Evolutionary conservation across 2,329 filamentous ascomycete genomes (phyloP).

Genomic region (Fusarium sp.): DNA sequence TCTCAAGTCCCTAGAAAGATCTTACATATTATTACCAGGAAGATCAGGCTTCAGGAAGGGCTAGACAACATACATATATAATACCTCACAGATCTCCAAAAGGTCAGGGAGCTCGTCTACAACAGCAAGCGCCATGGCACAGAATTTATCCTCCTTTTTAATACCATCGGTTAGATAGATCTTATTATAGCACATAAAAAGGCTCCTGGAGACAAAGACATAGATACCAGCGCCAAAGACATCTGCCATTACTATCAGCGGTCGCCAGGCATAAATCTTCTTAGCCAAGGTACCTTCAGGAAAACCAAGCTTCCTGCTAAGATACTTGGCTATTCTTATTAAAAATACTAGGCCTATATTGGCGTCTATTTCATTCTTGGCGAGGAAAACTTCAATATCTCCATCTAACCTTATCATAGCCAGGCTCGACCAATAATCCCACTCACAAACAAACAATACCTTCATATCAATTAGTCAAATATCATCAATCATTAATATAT

Average conservation of each 20-base stretch:
- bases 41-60: not conserved
- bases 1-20: not conserved
- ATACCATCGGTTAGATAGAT: not conserved
- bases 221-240: not conserved
- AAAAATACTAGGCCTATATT: not conserved
- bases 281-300: not conserved
- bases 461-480: not conserved
- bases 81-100: not conserved
- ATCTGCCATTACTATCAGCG: not conserved
- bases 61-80: not conserved
- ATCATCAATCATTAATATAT: not conserved
- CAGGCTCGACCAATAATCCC: not conserved
- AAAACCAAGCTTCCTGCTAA: not conserved
- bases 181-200: not conserved
- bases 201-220: not conserved
- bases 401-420: not conserved
- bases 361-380: not conserved
- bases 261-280: conserved; percentile 5
- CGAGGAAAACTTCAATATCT: not conserved
- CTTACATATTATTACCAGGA: not conserved
- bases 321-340: not conserved
- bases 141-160: not conserved
- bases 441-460: not conserved
- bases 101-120: not conserved
- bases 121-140: not conserved